phyloP scores from a whole-genome alignment of 129 eudicot genomes.

The Centella asiatica region DNA sequence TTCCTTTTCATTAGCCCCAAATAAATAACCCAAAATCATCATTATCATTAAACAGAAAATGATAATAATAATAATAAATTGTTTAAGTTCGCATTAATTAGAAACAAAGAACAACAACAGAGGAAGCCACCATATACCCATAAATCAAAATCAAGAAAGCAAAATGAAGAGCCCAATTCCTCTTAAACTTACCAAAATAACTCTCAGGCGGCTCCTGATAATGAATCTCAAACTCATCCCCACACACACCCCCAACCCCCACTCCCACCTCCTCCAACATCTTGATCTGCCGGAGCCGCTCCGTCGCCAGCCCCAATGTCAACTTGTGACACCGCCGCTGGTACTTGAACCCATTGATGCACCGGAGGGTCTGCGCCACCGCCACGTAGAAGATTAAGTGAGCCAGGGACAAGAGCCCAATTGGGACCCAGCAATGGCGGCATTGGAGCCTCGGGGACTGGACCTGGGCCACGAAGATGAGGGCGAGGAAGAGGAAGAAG shows the following conservation, averaged over 20 bases:
- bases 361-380: constrained; percentile 91
- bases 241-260: constrained; percentile 34
- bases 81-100: no score
- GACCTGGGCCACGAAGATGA: constrained; percentile 49
- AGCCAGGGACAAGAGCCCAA: constrained; percentile 59
- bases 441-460: constrained; percentile 75
- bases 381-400: constrained; percentile 88
- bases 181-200: constrained; percentile 54
- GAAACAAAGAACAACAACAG: constrained; percentile 66
- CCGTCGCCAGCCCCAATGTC: constrained; percentile 91
- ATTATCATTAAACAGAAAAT: no score
- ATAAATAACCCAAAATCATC: no score
- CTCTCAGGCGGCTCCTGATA: constrained; percentile 89
- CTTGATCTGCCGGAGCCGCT: constrained; percentile 68
- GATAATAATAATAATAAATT: no score
- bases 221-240: constrained; percentile 57
- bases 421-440: constrained; percentile 94
- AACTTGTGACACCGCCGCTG: constrained; percentile 90
- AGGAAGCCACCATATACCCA: constrained; percentile 55
- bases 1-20: no score
- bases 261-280: constrained; percentile 27
- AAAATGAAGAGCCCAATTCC: constrained; percentile 34
- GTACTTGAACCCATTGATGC: constrained; percentile 97
- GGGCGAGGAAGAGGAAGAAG: constrained; percentile 72
- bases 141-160: constrained; percentile 30